phyloP scores from a whole-genome alignment of 23 red algal genomes.

The Chondrus crispus region DNA sequence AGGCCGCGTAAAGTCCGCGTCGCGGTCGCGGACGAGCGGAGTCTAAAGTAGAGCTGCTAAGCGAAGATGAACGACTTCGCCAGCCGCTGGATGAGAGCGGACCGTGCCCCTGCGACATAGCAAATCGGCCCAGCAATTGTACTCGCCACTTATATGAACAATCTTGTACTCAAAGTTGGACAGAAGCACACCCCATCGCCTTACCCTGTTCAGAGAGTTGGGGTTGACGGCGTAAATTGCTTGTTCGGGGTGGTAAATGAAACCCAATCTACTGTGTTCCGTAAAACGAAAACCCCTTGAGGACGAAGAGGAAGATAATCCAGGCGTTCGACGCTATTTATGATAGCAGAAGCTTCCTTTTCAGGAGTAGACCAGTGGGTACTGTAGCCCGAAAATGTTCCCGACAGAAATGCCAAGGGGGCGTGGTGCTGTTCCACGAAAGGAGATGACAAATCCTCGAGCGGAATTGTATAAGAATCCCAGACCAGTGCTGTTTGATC shows the following conservation, averaged over 20 bases:
- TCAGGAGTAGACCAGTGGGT: neutral
- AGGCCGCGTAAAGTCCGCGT: neutral
- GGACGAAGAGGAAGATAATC: neutral
- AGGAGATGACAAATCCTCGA: neutral
- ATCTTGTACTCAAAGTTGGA: neutral
- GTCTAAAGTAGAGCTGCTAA: neutral
- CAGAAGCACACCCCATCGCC: neutral
- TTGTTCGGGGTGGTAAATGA: neutral
- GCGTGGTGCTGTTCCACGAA: neutral
- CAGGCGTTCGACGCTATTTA: neutral
- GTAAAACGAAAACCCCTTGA: neutral
- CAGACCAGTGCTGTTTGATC: neutral
- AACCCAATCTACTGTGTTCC: neutral
- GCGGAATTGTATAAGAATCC: neutral
- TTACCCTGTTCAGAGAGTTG: neutral
- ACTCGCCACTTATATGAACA: neutral
- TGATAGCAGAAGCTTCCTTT: constrained; percentile 14
- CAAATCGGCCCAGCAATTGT: neutral
- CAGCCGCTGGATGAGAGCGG: neutral
- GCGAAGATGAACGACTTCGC: neutral
- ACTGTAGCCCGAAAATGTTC: neutral
- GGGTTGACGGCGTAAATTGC: neutral
- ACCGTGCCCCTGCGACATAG: neutral
- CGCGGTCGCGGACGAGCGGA: neutral
- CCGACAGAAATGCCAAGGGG: neutral